Conservation (phyloP, 495 filamentous ascomycete genomes). For the Peziza echinospora region DNA sequence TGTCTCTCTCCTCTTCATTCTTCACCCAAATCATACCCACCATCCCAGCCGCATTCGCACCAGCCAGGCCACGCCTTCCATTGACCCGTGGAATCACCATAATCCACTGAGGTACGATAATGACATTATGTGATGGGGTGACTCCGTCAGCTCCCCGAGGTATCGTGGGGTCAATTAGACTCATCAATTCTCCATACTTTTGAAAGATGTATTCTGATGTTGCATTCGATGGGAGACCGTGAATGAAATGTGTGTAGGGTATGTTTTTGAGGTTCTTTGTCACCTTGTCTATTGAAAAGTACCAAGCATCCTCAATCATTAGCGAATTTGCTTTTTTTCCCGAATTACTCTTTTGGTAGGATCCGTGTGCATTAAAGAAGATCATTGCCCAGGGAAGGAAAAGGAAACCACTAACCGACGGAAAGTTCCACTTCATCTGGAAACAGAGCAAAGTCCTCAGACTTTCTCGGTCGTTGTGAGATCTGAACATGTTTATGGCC, state of each 20-base stretch:
- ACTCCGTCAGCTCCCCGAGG: background rate
- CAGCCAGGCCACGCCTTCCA: background rate
- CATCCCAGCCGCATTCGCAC: background rate
- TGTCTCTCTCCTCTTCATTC: conserved; percentile 1
- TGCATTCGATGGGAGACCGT: background rate
- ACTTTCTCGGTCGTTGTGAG: too few species aligned
- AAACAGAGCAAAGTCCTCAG: background rate
- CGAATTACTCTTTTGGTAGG: too few species aligned
- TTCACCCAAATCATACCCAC: background rate
- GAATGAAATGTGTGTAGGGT: background rate
- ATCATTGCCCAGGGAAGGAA: too few species aligned
- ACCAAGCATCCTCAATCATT: too few species aligned
- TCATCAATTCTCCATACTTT: too few species aligned
- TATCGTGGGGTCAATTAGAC: background rate
- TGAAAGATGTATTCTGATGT: background rate
- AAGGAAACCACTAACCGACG: background rate
- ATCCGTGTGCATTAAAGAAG: too few species aligned
- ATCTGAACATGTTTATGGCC: background rate
- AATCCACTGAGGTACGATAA: background rate
- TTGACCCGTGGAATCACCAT: background rate
- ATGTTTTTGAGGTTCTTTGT: background rate
- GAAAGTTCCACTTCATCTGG: background rate
- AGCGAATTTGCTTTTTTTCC: too few species aligned
- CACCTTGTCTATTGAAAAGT: too few species aligned
- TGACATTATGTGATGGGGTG: background rate